Base-by-base conservation (phyloP, 140 eudicot species). In the Senecio squalidus region DNA sequence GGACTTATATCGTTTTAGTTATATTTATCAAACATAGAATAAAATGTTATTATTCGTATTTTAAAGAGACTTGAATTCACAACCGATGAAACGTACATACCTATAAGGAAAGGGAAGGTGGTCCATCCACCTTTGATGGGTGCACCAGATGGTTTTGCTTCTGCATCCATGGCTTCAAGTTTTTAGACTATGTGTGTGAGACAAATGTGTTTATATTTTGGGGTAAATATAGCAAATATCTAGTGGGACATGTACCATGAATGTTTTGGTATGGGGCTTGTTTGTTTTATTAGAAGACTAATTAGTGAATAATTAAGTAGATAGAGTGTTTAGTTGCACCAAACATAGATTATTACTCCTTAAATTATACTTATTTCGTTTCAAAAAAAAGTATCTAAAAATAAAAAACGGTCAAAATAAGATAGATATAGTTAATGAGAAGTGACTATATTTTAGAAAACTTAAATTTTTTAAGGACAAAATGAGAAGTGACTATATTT, bases 71-170 rank as follows among this genome's bases (percentile, higher is more conserved):
- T 21, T 21, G 17, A 47, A 22, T 28, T 44, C 21, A 45, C 25
- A 5, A 45, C 22, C 25, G 18, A n/a, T 41, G 18, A 41, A 11
- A 13, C 16, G 15, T 11, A 24, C 60, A 54, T 15, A 79, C 85
- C 94, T 71, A 72, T 77, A 53, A 84, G 73, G 59, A 84, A 84
- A 44, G 93, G 93, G 14, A 83, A 83, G 68, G 93, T 76, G 70
- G 76, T 72, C 93, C 93, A 80, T 21, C 84, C 88, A 60, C 94
- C 94, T 15, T 64, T 72, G 9, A 60, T 70, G 53, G 65, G 58
- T 52, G 76, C 50, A 63, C 36, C 5, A 63, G 60, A 44, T 55
- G 60, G 21, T 71, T 63, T 52, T 45, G 36, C 36, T 40, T 52
- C 57, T 62, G 27, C 60, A 45, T 46, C 72, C 77, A 72, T 72